Base-by-base conservation (phyloP, 1,284 basidiomycete species). In the Takashimella koratensis region DNA sequence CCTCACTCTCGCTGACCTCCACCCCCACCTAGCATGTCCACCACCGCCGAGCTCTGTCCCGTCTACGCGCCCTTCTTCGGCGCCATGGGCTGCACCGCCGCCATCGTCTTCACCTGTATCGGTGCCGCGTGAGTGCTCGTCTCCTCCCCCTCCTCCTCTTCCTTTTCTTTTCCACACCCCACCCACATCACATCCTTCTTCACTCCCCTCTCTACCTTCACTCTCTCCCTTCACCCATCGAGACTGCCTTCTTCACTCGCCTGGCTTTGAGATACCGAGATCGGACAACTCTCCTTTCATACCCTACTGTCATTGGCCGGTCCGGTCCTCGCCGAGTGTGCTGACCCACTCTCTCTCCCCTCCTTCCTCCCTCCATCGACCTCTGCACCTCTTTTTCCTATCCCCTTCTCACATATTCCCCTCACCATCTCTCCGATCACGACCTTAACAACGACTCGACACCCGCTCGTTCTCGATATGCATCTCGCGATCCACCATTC, bases 21-120 rank as follows among this genome's bases (percentile, higher is more conserved):
- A n/a, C 44, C 52, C 24, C 20, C 49, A 30, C 20, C 30, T 56
- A 67, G 46, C 52, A 88, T 89, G 86, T 87, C 88, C 66, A 86
- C 88, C 68, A 63, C 64, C 51, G 65, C 68, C 44, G 90, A 93
- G 69, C 82, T 90, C 65, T 94, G 91, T 78, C 90, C 91, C 49
- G 89, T 91, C 55, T 94, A 94, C 79, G 89, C 93, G 60, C 93
- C 95, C 68, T 97, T 98, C 82, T 98, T 98, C 72, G 90, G 92
- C 72, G 90, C 89, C 56, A 91, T 96, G 90, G 93, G 94, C 66
- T 95, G 91, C 82, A 93, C 94, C 56, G 85, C 88, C 74, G 92
- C 94, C 67, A 97, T 97, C 74, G 89, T 96, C 70, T 97, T 97
- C 79, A 97, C 94, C 66, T 95, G 92, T 60, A 76, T 77, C 61